A percentile compares a stretch with the other conserved stretches of the same genome.
phyloP scores from a whole-genome alignment of 116 monocot species.

The Posidonia oceanica region DNA sequence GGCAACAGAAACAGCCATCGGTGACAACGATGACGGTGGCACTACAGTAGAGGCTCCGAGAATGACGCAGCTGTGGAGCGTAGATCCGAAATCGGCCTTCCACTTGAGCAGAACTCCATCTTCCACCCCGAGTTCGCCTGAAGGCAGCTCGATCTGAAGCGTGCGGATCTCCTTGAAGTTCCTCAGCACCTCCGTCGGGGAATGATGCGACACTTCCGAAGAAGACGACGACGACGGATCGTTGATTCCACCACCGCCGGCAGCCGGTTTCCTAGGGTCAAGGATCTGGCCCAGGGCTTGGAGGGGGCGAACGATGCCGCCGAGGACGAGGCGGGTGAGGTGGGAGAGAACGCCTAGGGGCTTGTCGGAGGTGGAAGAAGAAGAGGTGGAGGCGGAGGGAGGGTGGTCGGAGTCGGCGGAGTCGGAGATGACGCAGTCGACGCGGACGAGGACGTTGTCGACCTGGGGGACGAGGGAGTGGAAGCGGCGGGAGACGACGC shows the following conservation, averaged over 20 bases:
- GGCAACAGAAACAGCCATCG: background rate
- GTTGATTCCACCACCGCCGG: background rate
- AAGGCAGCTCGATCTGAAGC: slow-evolving; percentile 59
- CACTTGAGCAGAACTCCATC: slow-evolving; percentile 65
- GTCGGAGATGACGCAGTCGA: slow-evolving; percentile 85
- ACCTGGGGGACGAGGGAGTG: slow-evolving; percentile 47
- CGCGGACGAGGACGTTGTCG: slow-evolving; percentile 61
- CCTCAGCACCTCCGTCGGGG: slow-evolving; percentile 65
- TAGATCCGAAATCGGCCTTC: slow-evolving; percentile 60
- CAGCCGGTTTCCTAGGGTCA: slow-evolving; percentile 5
- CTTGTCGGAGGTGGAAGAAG: slow-evolving; percentile 12
- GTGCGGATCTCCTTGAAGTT: slow-evolving; percentile 57
- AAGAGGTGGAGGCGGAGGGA: slow-evolving; percentile 11
- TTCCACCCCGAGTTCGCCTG: slow-evolving; percentile 64
- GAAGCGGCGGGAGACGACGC: slow-evolving; percentile 62
- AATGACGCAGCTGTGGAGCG: slow-evolving; percentile 65
- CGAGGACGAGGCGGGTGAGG: slow-evolving; percentile 7
- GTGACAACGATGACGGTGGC: background rate
- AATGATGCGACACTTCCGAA: slow-evolving; percentile 58
- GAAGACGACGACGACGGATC: slow-evolving; percentile 6
- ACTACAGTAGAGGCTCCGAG: slow-evolving; percentile 50
- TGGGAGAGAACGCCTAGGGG: slow-evolving; percentile 13
- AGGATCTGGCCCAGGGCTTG: slow-evolving; percentile 57
- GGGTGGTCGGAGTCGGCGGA: slow-evolving; percentile 4
- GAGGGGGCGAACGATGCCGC: slow-evolving; percentile 33